Conservation (phyloP, 805 yeast species). For the Saturnispora halmiae region DNA sequence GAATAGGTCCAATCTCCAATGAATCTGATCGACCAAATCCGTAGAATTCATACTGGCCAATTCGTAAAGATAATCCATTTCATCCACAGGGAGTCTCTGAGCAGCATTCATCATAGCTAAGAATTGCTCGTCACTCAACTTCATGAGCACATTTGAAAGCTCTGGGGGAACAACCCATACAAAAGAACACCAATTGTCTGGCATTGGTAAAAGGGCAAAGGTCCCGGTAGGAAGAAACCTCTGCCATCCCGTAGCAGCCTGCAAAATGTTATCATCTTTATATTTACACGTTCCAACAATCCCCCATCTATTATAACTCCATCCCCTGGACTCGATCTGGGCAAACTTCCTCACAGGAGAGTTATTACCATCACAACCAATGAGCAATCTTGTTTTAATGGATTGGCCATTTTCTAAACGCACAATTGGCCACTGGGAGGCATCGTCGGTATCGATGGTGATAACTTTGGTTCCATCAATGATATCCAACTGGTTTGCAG, state of each 20-base stretch:
- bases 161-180: constrained; percentile 91
- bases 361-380: constrained; percentile 95
- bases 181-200: constrained; percentile 76
- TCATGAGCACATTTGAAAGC: constrained; percentile 51
- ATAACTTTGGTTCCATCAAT: constrained; percentile 62
- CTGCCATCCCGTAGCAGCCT: constrained; percentile 76
- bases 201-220: constrained; percentile 81
- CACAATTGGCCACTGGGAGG: constrained; percentile 67
- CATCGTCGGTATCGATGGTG: constrained; percentile 34
- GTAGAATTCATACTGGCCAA: constrained; percentile 31
- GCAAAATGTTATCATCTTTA: constrained; percentile 54
- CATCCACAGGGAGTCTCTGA: constrained; percentile 67
- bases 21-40: constrained; percentile 54
- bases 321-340: constrained; percentile 78
- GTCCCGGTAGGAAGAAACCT: constrained; percentile 90
- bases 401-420: constrained; percentile 54
- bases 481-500: constrained; percentile 31
- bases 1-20: constrained; percentile 53
- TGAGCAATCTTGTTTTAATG: constrained; percentile 61
- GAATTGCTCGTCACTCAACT: constrained; percentile 53
- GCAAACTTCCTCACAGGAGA: constrained; percentile 85
- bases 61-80: constrained; percentile 59
- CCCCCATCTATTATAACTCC: constrained; percentile 84
- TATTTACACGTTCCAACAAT: constrained; percentile 83
- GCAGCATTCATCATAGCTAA: constrained; percentile 76